Conservation (phyloP, 495 filamentous ascomycete species). For the Parachaetomium inaequale region DNA sequence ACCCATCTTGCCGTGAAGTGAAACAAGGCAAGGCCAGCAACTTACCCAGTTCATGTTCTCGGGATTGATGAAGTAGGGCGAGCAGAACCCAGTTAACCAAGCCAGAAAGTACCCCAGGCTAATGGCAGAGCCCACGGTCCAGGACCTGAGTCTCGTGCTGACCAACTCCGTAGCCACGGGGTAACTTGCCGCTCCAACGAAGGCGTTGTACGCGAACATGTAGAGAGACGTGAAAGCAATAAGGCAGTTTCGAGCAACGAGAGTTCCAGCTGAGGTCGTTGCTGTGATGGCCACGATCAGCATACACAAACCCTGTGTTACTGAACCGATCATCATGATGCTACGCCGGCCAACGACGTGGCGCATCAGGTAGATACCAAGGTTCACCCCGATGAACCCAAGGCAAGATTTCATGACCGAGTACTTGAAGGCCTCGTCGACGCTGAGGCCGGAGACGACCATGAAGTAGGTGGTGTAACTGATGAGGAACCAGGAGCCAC, state of each 20-base stretch:
- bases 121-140: constrained; percentile 22
- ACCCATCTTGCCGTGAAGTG: no score
- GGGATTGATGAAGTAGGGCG: constrained; percentile 28
- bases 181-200: constrained; percentile 20
- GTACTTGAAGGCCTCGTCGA: constrained; percentile 40
- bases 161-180: constrained; percentile 16
- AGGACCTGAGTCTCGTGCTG: constrained; percentile 17
- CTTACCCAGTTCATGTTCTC: constrained; percentile 44
- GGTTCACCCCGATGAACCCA: constrained; percentile 29
- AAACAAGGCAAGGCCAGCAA: background rate
- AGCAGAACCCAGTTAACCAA: constrained; percentile 22
- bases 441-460: constrained; percentile 35
- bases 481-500: constrained; percentile 39
- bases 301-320: constrained; percentile 35
- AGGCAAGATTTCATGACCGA: constrained; percentile 39
- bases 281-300: constrained; percentile 36
- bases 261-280: constrained; percentile 15
- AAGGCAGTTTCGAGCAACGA: constrained; percentile 1
- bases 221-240: constrained; percentile 13
- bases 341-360: constrained; percentile 37
- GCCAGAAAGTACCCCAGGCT: constrained; percentile 23
- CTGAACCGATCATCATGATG: constrained; percentile 35
- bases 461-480: constrained; percentile 44
- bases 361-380: constrained; percentile 41
- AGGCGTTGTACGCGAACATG: constrained; percentile 19